Conservation (phyloP, 2,329 filamentous ascomycete genomes). For the Pestalotiopsis fici region DNA sequence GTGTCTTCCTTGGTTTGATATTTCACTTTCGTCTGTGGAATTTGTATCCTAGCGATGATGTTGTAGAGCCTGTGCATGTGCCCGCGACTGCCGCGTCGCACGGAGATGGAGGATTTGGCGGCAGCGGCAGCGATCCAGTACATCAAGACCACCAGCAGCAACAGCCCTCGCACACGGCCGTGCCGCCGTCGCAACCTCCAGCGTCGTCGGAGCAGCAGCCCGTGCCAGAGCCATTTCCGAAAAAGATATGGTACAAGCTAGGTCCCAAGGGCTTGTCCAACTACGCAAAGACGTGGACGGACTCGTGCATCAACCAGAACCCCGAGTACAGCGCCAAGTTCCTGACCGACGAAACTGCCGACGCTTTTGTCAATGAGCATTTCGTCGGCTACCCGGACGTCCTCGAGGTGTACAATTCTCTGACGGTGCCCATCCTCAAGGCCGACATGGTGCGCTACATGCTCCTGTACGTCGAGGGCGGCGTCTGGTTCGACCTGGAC, state of each 20-base stretch:
- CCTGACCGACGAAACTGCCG: constrained; percentile 24
- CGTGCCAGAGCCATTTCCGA: constrained; percentile 21
- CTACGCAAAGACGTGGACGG: constrained; percentile 29
- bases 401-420: constrained; percentile 20
- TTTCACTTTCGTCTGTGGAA: neutral
- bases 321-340: constrained; percentile 24
- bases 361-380: constrained; percentile 64
- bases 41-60: neutral
- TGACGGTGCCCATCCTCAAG: constrained; percentile 16
- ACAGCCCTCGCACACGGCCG: neutral
- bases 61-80: neutral
- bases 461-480: constrained; percentile 16
- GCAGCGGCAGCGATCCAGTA: neutral
- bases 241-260: constrained; percentile 39
- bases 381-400: constrained; percentile 38
- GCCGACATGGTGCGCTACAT: constrained; percentile 14
- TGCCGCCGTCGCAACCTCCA: neutral
- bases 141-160: neutral
- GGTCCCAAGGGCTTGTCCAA: constrained; percentile 33
- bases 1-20: neutral
- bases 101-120: neutral
- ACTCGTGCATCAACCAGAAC: constrained; percentile 29
- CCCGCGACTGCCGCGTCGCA: neutral
- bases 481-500: constrained; percentile 16
- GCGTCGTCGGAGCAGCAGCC: neutral